Percentiles rank a stretch among this genome's conserved stretches.
Evolutionary conservation across 768 basidiomycete genomes (phyloP).

Genomic region (Lepiota brunneoincarnata): DNA sequence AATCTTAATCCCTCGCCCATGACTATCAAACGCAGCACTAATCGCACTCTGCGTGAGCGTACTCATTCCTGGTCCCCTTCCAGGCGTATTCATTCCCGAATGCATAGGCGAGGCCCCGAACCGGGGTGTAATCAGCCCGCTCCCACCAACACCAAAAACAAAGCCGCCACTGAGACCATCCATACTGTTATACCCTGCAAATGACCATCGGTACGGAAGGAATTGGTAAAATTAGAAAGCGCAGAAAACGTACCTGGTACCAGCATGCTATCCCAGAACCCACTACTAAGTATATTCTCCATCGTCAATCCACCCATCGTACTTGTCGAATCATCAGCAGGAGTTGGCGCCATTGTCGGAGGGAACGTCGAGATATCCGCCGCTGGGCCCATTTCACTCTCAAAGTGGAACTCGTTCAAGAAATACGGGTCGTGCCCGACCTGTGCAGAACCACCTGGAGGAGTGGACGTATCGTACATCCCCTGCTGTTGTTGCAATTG

Average conservation of each 20-base stretch:
- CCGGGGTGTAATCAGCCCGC: conserved; percentile 77
- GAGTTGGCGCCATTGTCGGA: conserved; percentile 71
- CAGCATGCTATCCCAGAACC: conserved; percentile 87
- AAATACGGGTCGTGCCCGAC: conserved; percentile 9
- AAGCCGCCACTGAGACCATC: conserved; percentile 86
- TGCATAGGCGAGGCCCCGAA: conserved; percentile 57
- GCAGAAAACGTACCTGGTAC: conserved; percentile 64
- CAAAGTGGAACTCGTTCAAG: conserved; percentile 64
- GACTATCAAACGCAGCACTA: conserved; percentile 42
- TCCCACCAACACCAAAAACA: conserved; percentile 80
- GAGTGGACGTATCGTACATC: not conserved
- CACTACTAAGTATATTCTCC: conserved; percentile 76
- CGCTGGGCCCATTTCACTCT: conserved; percentile 83
- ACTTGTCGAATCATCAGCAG: conserved; percentile 30
- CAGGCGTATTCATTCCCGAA: conserved; percentile 53
- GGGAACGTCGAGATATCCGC: conserved; percentile 83
- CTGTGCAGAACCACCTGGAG: no score
- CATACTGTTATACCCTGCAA: conserved; percentile 73
- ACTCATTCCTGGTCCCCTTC: conserved; percentile 19
- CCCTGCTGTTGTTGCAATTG: not conserved
- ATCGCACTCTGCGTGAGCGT: conserved; percentile 44
- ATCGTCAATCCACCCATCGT: conserved; percentile 58
- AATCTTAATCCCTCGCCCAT: conserved; percentile 28
- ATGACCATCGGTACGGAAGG: not conserved
- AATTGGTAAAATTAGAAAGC: no score